These are phyloP conservation scores for Melocanna baccifera DNA, from an alignment of 176 grass and related monocot species.

Conservation along the genomic window DNA sequence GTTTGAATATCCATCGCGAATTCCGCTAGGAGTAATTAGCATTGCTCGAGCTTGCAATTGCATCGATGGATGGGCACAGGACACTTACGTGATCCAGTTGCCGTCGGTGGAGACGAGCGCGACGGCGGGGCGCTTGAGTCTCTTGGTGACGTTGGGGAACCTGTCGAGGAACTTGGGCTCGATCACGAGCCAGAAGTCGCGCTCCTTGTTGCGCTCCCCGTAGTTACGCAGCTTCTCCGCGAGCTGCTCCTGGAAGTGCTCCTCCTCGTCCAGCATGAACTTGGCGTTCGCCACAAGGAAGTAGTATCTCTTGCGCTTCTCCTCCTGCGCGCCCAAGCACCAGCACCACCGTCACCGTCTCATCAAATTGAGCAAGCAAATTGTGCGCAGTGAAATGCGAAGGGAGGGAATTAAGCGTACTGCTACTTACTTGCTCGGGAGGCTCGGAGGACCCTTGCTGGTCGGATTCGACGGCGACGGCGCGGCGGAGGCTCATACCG, in stretches of 20 bases:
- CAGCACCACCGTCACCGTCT: neutral
- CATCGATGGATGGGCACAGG: neutral
- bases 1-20: neutral
- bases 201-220: conserved; percentile 69
- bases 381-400: neutral
- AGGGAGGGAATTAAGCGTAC: neutral
- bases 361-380: neutral
- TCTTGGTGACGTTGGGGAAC: conserved; percentile 71
- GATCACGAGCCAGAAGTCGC: conserved; percentile 87
- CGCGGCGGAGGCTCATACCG: conserved; percentile 10
- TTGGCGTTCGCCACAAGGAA: conserved; percentile 94
- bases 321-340: conserved; percentile 30
- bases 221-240: conserved; percentile 57
- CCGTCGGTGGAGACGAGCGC: conserved; percentile 86
- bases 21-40: neutral
- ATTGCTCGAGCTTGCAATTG: neutral
- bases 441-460: conserved; percentile 48
- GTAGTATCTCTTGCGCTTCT: conserved; percentile 62
- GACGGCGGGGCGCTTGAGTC: conserved; percentile 72
- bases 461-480: conserved; percentile 61
- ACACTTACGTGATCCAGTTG: conserved; percentile 83
- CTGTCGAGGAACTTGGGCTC: conserved; percentile 91
- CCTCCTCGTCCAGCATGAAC: conserved; percentile 98
- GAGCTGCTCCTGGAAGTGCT: conserved; percentile 95
- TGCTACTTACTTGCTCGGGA: conserved; percentile 40